A percentile compares a stretch with the other conserved stretches of the same genome.
These are phyloP conservation scores for Calonectria montana DNA, from an alignment of 2,329 filamentous ascomycete genomes.

Conservation along the genomic window DNA sequence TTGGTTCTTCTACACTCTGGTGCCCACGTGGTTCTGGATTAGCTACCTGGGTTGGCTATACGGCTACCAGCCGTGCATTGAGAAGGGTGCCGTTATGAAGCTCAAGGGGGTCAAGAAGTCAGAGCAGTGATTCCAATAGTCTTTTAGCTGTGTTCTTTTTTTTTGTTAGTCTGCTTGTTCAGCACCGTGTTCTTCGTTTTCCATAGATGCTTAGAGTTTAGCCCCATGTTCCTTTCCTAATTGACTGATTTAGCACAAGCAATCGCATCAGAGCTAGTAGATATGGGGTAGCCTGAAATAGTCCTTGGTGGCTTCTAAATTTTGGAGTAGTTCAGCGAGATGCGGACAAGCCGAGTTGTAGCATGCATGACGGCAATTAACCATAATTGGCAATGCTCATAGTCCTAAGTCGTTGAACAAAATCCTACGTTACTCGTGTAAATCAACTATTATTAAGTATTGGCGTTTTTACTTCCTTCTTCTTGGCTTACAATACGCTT, in stretches of 20 bases:
- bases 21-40: conserved; percentile 24
- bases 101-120: conserved; percentile 4
- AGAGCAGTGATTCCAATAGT: neutral
- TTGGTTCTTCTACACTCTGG: conserved; percentile 21
- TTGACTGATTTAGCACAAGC: neutral
- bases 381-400: neutral
- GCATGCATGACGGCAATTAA: neutral
- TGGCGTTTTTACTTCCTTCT: neutral
- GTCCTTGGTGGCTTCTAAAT: neutral
- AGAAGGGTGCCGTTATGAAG: conserved; percentile 15
- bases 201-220: neutral
- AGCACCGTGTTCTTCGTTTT: neutral
- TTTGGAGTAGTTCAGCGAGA: neutral
- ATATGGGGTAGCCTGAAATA: conserved; percentile 1
- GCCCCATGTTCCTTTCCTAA: conserved; percentile 10
- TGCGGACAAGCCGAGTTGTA: neutral
- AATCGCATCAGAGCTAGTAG: neutral
- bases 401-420: neutral
- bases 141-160: neutral
- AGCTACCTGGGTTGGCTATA: conserved; percentile 20
- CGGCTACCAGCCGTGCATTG: conserved; percentile 18
- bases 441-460: neutral
- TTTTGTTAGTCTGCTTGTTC: neutral
- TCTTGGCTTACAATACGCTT: neutral
- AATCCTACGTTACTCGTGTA: neutral